Conservation (phyloP, 2,329 filamentous ascomycete species). For the Lizonia empirigonia region DNA sequence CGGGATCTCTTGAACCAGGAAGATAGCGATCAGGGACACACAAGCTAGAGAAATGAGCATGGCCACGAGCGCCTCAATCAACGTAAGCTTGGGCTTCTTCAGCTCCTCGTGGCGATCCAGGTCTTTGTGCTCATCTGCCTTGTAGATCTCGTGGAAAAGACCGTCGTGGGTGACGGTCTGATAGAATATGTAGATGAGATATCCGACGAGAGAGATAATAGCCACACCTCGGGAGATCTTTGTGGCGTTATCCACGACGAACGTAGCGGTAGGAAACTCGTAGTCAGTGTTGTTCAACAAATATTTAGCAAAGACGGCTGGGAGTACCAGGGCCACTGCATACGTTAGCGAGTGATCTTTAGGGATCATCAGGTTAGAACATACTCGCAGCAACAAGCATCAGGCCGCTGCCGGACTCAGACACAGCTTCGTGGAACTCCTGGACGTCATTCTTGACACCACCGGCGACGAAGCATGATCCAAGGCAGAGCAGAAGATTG, state of each 20-base stretch:
- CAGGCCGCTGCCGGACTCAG: conserved; percentile 78
- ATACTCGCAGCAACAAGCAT: conserved; percentile 74
- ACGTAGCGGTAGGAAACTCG: conserved; percentile 55
- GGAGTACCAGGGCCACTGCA: conserved; percentile 56
- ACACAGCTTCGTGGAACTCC: conserved; percentile 74
- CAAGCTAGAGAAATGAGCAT: conserved; percentile 68
- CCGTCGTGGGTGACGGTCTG: conserved; percentile 78
- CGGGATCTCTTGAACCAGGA: conserved; percentile 74
- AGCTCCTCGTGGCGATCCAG: conserved; percentile 66
- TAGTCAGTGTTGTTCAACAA: conserved; percentile 37
- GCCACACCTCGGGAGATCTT: conserved; percentile 73
- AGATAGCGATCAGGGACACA: conserved; percentile 75
- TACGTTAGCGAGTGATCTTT: conserved; percentile 17
- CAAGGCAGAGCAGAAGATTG: conserved; percentile 79
- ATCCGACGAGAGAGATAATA: conserved; percentile 72
- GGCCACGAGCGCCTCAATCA: conserved; percentile 73
- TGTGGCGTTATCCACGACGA: conserved; percentile 63
- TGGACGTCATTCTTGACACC: conserved; percentile 72
- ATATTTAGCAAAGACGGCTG: conserved; percentile 60
- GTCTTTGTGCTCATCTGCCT: conserved; percentile 71
- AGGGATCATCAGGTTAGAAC: conserved; percentile 8
- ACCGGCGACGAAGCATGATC: conserved; percentile 78
- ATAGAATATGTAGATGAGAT: conserved; percentile 66
- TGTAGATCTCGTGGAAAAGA: conserved; percentile 76
- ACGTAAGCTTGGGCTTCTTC: conserved; percentile 70